phyloP scores from a whole-genome alignment of 1,284 basidiomycete species.

The Amylostereum areolatum region DNA sequence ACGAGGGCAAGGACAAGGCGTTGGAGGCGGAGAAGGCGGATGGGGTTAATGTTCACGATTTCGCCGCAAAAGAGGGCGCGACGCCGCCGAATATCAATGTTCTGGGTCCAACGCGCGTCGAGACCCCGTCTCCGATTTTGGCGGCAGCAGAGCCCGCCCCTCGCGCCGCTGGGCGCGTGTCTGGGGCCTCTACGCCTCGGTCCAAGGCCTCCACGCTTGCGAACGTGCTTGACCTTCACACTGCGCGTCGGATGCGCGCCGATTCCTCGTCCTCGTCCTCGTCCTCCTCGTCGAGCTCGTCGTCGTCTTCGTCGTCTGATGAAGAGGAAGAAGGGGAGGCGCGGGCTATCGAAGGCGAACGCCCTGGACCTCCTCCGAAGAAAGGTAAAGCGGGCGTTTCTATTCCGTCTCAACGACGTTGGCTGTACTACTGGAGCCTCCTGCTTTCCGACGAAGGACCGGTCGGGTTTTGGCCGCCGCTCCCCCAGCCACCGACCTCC shows the following conservation, averaged over 20 bases:
- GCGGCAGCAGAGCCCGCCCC: too few species aligned
- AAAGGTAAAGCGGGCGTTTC: conserved; percentile 63
- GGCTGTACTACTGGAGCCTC: conserved; percentile 69
- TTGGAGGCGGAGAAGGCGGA: too few species aligned
- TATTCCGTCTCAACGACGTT: conserved; percentile 70
- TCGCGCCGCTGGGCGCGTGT: too few species aligned
- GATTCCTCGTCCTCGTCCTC: conserved; percentile 21
- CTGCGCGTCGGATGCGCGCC: conserved; percentile 57
- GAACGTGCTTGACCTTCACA: conserved; percentile 61
- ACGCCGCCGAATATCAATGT: conserved; percentile 2
- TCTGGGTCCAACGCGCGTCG: too few species aligned
- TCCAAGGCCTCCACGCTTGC: conserved; percentile 35
- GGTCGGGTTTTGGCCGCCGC: conserved; percentile 35
- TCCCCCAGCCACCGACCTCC: conserved; percentile 10
- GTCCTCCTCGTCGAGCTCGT: conserved; percentile 3
- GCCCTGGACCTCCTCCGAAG: conserved; percentile 16
- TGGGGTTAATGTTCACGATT: too few species aligned
- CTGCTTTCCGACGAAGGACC: conserved; percentile 54
- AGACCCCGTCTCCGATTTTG: too few species aligned
- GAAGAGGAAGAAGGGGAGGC: background rate
- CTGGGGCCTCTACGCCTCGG: too few species aligned
- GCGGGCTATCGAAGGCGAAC: background rate
- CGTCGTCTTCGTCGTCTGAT: background rate
- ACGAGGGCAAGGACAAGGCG: background rate
- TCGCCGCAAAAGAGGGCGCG: background rate